These are phyloP conservation scores for Endocladia muricata DNA, from an alignment of 31 red algal genomes.

Conservation along the genomic window DNA sequence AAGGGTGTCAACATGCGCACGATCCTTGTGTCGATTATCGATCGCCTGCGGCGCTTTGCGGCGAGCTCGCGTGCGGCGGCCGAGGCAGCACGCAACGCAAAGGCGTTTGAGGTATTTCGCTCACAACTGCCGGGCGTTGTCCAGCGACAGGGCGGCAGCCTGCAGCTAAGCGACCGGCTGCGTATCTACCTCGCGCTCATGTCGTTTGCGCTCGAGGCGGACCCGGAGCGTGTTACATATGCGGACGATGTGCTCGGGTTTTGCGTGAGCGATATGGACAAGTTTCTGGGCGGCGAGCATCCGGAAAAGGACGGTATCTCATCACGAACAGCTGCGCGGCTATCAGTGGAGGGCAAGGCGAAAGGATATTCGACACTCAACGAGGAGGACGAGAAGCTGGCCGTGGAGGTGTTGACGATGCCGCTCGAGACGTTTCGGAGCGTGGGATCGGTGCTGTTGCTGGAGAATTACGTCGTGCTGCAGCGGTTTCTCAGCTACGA, in stretches of 20 bases:
- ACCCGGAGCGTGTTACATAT: conserved; percentile 61
- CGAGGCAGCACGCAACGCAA: conserved; percentile 17
- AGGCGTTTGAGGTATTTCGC: conserved; percentile 65
- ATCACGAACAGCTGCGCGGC: neutral
- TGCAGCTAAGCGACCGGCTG: conserved; percentile 50
- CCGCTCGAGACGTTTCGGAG: conserved; percentile 59
- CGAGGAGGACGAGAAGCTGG: conserved; percentile 36
- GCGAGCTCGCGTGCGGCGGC: conserved; percentile 20
- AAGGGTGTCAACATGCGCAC: conserved; percentile 71
- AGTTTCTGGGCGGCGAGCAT: conserved; percentile 22
- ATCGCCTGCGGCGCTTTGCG: conserved; percentile 67
- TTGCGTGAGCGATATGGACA: conserved; percentile 37
- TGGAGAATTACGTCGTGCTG: conserved; percentile 69
- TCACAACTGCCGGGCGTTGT: conserved; percentile 45
- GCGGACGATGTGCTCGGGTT: conserved; percentile 80
- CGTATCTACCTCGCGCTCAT: conserved; percentile 60
- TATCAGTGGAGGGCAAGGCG: neutral
- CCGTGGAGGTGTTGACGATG: conserved; percentile 58
- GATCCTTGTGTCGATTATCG: conserved; percentile 67
- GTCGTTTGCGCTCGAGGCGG: conserved; percentile 54
- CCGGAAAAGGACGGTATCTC: conserved; percentile 2
- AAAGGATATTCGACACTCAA: conserved; percentile 13
- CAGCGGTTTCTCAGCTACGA: conserved; percentile 62
- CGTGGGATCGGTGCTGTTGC: conserved; percentile 49
- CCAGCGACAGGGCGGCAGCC: conserved; percentile 33